Percentiles rank a stretch among this genome's conserved stretches.
Conservation (phyloP, 495 filamentous ascomycete genomes). For the Usnea hakonensis region DNA sequence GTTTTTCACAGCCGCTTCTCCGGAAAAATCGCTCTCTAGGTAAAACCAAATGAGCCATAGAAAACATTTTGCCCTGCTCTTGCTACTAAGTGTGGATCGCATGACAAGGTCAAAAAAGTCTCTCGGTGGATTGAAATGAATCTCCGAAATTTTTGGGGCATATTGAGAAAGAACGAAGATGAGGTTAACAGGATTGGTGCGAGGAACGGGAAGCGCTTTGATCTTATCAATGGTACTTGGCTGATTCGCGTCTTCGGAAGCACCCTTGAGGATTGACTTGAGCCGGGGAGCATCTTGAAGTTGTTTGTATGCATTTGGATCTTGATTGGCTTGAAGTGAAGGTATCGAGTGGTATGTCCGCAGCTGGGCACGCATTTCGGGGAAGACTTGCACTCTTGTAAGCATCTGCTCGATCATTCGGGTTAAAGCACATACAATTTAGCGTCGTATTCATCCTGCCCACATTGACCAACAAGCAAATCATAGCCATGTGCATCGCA, state of each 20-base stretch:
- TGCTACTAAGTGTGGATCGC: constrained; percentile 73
- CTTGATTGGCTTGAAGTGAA: constrained; percentile 87
- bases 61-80: constrained; percentile 79
- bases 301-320: constrained; percentile 94
- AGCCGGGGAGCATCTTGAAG: constrained; percentile 92
- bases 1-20: constrained; percentile 74
- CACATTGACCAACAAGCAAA: constrained; percentile 93
- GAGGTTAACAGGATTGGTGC: constrained; percentile 94
- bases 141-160: constrained; percentile 83
- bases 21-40: constrained; percentile 88
- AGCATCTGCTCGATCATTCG: neutral
- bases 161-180: constrained; percentile 92
- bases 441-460: constrained; percentile 98
- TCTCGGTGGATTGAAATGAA: constrained; percentile 74
- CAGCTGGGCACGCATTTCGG: constrained; percentile 96
- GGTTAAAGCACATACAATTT: constrained; percentile 60
- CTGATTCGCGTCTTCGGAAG: constrained; percentile 85
- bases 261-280: constrained; percentile 96
- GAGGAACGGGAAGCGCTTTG: constrained; percentile 55
- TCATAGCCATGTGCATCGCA: constrained; percentile 98
- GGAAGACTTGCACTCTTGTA: constrained; percentile 62
- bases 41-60: constrained; percentile 99
- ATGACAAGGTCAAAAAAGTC: constrained; percentile 98
- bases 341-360: constrained; percentile 98
- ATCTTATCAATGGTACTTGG: constrained; percentile 81